phyloP scores from a whole-genome alignment of 2,329 filamentous ascomycete species.

The Nectriaceae sp. region DNA sequence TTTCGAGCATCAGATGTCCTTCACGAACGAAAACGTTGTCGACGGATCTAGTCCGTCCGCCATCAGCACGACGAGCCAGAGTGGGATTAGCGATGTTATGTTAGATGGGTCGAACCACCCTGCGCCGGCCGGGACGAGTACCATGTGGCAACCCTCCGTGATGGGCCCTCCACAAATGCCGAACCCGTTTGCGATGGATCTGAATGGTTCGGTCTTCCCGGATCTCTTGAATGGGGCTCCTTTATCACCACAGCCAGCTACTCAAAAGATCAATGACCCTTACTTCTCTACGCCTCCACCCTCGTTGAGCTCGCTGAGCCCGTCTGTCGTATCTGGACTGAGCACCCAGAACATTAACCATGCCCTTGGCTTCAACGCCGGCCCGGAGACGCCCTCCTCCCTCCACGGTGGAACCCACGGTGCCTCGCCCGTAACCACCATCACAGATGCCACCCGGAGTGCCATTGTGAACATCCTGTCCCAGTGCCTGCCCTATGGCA shows the following conservation, averaged over 20 bases:
- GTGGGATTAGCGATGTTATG: conserved; percentile 88
- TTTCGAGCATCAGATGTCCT: conserved; percentile 75
- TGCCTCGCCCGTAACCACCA: conserved; percentile 61
- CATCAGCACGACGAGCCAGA: conserved; percentile 92
- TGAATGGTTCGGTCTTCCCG: conserved; percentile 65
- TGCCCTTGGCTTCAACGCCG: conserved; percentile 62
- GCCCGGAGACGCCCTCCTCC: conserved; percentile 73
- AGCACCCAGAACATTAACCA: conserved; percentile 64
- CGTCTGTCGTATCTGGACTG: conserved; percentile 68
- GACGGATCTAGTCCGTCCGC: conserved; percentile 95
- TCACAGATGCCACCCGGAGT: conserved; percentile 65
- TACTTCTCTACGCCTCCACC: conserved; percentile 80
- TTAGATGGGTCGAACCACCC: conserved; percentile 76
- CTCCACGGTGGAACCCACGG: conserved; percentile 65
- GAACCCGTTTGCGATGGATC: conserved; percentile 74
- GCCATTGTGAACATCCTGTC: conserved; percentile 62
- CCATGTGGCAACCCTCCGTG: conserved; percentile 71
- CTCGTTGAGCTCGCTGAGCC: conserved; percentile 72
- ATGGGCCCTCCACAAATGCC: conserved; percentile 69
- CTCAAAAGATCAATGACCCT: conserved; percentile 70
- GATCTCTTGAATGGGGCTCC: conserved; percentile 73
- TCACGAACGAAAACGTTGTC: conserved; percentile 74
- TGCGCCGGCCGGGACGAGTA: conserved; percentile 52
- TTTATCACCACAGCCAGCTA: conserved; percentile 74
- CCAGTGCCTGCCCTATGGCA: conserved; percentile 57